These are phyloP conservation scores for Rhododendron kiyosumense DNA, from an alignment of 148 eudicot species.

Conservation along the genomic window DNA sequence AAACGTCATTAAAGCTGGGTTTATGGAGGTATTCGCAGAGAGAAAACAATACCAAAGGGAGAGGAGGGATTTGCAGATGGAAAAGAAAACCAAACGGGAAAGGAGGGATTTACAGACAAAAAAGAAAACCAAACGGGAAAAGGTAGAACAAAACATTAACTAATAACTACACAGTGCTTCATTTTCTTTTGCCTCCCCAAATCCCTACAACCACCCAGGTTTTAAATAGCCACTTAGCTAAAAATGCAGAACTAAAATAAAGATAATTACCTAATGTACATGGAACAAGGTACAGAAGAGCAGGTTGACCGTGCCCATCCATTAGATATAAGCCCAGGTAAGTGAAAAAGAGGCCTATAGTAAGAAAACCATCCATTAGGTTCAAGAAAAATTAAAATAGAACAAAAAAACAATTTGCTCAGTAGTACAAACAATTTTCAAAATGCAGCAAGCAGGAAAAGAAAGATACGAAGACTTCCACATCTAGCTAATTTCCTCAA, in stretches of 20 bases:
- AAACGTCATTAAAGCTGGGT: neutral
- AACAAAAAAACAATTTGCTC: neutral
- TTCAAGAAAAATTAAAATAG: neutral
- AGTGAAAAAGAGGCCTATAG: slow-evolving; percentile 64
- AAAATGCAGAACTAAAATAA: neutral
- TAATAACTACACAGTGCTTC: neutral
- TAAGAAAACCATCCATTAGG: neutral
- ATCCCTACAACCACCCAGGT: neutral
- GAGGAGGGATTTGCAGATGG: neutral
- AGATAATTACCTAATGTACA: slow-evolving; percentile 73
- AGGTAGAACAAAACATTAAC: neutral
- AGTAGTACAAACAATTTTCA: neutral
- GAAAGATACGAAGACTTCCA: neutral
- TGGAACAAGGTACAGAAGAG: slow-evolving; percentile 91
- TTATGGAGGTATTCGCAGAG: neutral
- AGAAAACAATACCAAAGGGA: neutral
- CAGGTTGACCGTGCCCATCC: slow-evolving; percentile 91
- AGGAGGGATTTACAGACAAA: neutral
- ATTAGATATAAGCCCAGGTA: slow-evolving; percentile 72
- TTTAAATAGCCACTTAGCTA: neutral
- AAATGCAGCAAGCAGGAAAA: neutral
- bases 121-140: neutral
- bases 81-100: neutral
- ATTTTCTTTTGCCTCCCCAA: neutral
- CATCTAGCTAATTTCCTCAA: neutral